Conservation (phyloP, 768 basidiomycete genomes). For the Rubroboletus pulcherrimus region DNA sequence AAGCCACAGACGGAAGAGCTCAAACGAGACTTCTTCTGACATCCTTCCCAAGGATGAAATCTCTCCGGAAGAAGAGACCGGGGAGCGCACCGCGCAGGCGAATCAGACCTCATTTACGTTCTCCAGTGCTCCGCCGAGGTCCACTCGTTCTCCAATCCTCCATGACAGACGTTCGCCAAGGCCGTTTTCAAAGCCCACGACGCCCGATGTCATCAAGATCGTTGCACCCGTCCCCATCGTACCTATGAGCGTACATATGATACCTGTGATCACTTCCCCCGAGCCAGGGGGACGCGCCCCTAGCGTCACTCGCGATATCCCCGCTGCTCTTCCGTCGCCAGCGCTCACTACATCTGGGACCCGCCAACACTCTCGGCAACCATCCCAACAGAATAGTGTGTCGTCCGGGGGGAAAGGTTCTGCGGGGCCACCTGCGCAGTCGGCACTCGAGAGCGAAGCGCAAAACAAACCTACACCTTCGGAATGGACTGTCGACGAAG, state of each 20-base stretch:
- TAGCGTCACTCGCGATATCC: slow-evolving; percentile 24
- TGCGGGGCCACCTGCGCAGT: slow-evolving; percentile 16
- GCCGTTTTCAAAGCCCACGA: slow-evolving; percentile 25
- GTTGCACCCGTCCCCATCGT: slow-evolving; percentile 23
- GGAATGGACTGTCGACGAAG: slow-evolving; percentile 87
- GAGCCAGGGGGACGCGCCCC: slow-evolving; percentile 18
- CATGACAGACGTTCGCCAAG: slow-evolving; percentile 20
- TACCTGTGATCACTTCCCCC: slow-evolving; percentile 24
- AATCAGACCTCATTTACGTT: slow-evolving; percentile 14
- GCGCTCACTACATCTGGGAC: slow-evolving; percentile 23
- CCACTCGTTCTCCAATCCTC: slow-evolving; percentile 19
- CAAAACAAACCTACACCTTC: slow-evolving; percentile 42
- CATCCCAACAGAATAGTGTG: slow-evolving; percentile 44
- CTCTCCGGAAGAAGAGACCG: slow-evolving; percentile 8
- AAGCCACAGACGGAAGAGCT: slow-evolving; percentile 19
- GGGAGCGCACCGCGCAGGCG: slow-evolving; percentile 14
- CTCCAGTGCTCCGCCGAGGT: slow-evolving; percentile 15
- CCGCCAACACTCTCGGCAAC: slow-evolving; percentile 24
- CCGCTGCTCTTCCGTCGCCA: slow-evolving; percentile 31
- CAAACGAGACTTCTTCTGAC: slow-evolving; percentile 33
- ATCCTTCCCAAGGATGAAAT: slow-evolving; percentile 24
- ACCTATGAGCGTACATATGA: slow-evolving; percentile 14
- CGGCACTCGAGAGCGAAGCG: slow-evolving; percentile 17
- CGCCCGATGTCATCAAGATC: slow-evolving; percentile 24
- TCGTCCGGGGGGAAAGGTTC: slow-evolving; percentile 28